Evolutionary conservation across 108 stramenopile species (phyloP), one percentile per base, ranked within the genome.

Genomic region (Mayamaea pseudoterrestris): DNA sequence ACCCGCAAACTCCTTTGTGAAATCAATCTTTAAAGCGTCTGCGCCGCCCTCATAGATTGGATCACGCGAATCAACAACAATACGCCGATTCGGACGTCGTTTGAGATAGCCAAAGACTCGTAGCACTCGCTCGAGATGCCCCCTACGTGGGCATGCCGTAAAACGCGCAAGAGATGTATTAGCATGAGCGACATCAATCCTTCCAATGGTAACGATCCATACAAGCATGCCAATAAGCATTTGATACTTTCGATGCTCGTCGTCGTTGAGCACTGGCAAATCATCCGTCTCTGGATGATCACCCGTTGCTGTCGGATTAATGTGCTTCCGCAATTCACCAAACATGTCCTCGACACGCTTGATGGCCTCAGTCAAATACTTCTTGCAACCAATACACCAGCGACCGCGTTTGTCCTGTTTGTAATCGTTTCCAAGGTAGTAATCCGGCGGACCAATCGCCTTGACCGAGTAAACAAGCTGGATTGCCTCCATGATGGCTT

Each of bases 81-180:
- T 31, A 7, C 44, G 50, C n/a, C 50, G 27, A 7, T 61, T 35
- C n/a, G 30, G 30, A 31, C 17, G 40, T 1, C 45, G 25, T 21
- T 41, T 34, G 0, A 64, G 16, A 36, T 63, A 69, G 1, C 52
- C 62, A 35, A 45, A 63, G 44, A 69, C 49, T 0, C 35, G 46
- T 26, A 46, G 34, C 11, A 58, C 32, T 2, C 60, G 31, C 13
- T 61, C 45, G 11, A 71, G 14, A 41, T 71, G 69, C 0, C 69
- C 69, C 20, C 44, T 35, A 11, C 63, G 0, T 17, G 65, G 69
- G 2, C 13, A 4, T 12, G 50, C 65, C 26, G 50, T 40, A 0
- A 63, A 69, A 1, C 55, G n/a, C 0, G 58, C 44, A 29, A 66
- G 28, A 0, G 52, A 27, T 39, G 41, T 53, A 12, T 50, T 24